phyloP scores from a whole-genome alignment of 2,329 filamentous ascomycete species.

The Plectosphaerella sp. region DNA sequence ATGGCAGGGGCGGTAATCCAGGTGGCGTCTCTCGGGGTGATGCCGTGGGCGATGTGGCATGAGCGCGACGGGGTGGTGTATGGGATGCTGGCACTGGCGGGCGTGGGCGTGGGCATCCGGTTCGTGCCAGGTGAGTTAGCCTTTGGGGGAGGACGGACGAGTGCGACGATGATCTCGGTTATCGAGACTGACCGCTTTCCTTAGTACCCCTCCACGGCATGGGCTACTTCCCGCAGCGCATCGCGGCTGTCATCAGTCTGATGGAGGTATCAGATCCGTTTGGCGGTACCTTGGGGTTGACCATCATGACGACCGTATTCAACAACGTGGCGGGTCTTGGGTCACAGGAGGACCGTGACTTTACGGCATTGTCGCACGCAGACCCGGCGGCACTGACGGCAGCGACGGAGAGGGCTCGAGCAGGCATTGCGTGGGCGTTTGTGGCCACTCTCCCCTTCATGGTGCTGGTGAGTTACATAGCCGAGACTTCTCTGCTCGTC shows the following conservation, averaged over 20 bases:
- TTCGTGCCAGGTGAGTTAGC: constrained; percentile 49
- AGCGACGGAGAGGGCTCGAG: constrained; percentile 39
- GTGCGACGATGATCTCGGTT: not conserved
- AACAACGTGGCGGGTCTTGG: constrained; percentile 45
- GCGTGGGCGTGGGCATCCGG: constrained; percentile 58
- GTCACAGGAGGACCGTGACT: constrained; percentile 17
- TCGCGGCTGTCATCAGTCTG: constrained; percentile 55
- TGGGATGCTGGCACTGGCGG: constrained; percentile 62
- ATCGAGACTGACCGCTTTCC: not conserved
- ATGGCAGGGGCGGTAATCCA: constrained; percentile 52
- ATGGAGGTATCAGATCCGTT: constrained; percentile 57
- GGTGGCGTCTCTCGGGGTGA: constrained; percentile 51
- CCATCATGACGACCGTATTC: constrained; percentile 66
- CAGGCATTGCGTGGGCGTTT: constrained; percentile 63
- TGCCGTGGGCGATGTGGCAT: constrained; percentile 51
- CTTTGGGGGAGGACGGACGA: not conserved
- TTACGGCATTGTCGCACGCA: constrained; percentile 29
- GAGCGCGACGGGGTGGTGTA: constrained; percentile 48
- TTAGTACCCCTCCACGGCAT: constrained; percentile 54
- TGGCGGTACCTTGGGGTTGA: constrained; percentile 60
- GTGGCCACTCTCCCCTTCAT: constrained; percentile 58
- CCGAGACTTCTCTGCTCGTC: not conserved
- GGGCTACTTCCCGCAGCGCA: constrained; percentile 53
- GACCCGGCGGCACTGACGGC: constrained; percentile 25
- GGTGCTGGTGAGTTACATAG: constrained; percentile 25